Percentiles rank a stretch among this genome's conserved stretches.
These are phyloP conservation scores for Lipomyces spencermartinsiae DNA, from an alignment of 805 yeast genomes.

Conservation along the genomic window DNA sequence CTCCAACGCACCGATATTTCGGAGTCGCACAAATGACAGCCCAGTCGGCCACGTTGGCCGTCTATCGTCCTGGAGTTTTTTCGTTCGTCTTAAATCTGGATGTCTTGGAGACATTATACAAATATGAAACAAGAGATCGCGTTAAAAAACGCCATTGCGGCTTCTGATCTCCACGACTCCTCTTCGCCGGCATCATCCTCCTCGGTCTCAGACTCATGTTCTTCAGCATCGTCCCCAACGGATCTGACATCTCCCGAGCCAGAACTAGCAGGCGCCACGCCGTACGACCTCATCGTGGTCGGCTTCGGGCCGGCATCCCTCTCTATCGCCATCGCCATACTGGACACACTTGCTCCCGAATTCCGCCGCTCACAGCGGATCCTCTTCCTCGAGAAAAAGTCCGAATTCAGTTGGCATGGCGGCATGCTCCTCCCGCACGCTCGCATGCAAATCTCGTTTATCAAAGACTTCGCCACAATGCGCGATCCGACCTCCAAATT, in stretches of 20 bases:
- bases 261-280: not conserved
- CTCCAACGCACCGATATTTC: not conserved
- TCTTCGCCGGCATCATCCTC: not conserved
- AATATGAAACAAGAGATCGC: not conserved
- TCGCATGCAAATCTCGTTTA: constrained; percentile 41
- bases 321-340: constrained; percentile 39
- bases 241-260: not conserved
- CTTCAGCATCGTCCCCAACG: not conserved
- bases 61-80: not conserved
- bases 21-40: not conserved
- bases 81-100: not conserved
- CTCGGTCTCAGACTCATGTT: not conserved
- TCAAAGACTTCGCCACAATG: constrained; percentile 42
- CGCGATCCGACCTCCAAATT: constrained; percentile 41
- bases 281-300: constrained; percentile 33
- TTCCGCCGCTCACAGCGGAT: constrained; percentile 11
- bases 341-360: constrained; percentile 15
- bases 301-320: constrained; percentile 43
- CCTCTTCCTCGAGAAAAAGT: constrained; percentile 37
- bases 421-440: constrained; percentile 43
- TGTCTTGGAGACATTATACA: not conserved
- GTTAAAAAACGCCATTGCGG: not conserved
- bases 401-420: constrained; percentile 39
- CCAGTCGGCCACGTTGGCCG: not conserved
- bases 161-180: not conserved